Base-by-base conservation (phyloP, 495 filamentous ascomycete species). In the Penicilliopsis zonata region DNA sequence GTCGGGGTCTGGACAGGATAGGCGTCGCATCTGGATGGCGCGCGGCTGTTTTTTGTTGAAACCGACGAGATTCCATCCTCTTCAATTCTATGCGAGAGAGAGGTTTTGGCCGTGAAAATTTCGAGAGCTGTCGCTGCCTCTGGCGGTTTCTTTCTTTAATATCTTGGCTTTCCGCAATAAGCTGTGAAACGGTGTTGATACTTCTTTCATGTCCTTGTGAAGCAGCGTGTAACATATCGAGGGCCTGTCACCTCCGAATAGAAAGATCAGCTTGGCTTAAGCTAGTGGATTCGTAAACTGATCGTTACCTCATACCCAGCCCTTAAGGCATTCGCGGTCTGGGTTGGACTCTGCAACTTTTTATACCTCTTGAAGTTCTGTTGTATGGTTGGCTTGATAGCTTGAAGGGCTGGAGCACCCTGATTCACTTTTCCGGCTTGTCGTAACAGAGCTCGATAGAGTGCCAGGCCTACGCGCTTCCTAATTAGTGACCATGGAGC, bases 381-480 rank as follows among this genome's bases (percentile, higher is more conserved):
- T 34, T 59, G 62, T 30, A 82, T 44, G 20, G 64, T 41, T 36
- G 53, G 38, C 43, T 60, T 50, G 39, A 69, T 45, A 33, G 59
- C 30, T 28, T 37, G 22, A 39, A 56, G 52, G 53, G 61, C 44
- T 43, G 56, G 49, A 38, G 44, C 36, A 40, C 53, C 34, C 26
- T 65, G 43, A n/a, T 65, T 57, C 31, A 78, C 47, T 33, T 50
- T 58, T 13, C 53, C 46, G 44, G 59, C 74, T 59, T 72, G 70
- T 38, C 67, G 72, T 20, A 86, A 59, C 42, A 90, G 72, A 18
- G 78, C 72, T 42, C 77, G 67, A 52, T 78, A 86, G 32, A 90
- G 76, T 20, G 80, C 72, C 44, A 81, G 61, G 48, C 78, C 80
- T 86, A 40, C n/a, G 5, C 26, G n/a, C 2, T 20, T 18, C 17